phyloP scores from a whole-genome alignment of 1,139 yeast species.

The Hemisphaericaspora subhashii region DNA sequence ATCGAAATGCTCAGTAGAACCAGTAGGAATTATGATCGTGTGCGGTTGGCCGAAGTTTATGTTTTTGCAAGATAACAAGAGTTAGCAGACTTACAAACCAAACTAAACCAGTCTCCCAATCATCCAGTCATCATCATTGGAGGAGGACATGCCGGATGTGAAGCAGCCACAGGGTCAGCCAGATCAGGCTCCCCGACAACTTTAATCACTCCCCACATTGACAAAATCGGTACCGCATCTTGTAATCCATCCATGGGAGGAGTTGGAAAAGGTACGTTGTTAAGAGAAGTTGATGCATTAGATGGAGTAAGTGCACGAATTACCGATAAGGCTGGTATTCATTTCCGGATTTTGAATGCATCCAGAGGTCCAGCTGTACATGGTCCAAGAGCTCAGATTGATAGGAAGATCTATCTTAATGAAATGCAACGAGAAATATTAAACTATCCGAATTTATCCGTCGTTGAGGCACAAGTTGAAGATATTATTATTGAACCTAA shows the following conservation, averaged over 20 bases:
- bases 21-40: no score
- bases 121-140: slow-evolving; percentile 87
- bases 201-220: slow-evolving; percentile 71
- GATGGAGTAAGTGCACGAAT: slow-evolving; percentile 88
- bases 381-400: slow-evolving; percentile 98
- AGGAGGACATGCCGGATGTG: slow-evolving; percentile 99
- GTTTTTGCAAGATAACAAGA: no score
- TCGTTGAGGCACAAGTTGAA: slow-evolving; percentile 76
- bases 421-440: slow-evolving; percentile 77
- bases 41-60: no score
- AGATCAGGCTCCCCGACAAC: slow-evolving; percentile 74
- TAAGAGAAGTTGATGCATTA: slow-evolving; percentile 92
- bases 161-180: slow-evolving; percentile 94
- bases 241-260: slow-evolving; percentile 99
- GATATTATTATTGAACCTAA: slow-evolving; percentile 71
- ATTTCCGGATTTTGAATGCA: slow-evolving; percentile 81
- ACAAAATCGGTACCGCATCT: slow-evolving; percentile 88
- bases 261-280: slow-evolving; percentile 91
- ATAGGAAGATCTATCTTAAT: slow-evolving; percentile 69
- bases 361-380: slow-evolving; percentile 97
- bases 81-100: slow-evolving; percentile 38
- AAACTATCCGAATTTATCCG: slow-evolving; percentile 57
- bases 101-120: slow-evolving; percentile 31
- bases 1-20: not conserved
- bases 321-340: slow-evolving; percentile 91